phyloP scores from a whole-genome alignment of 2,329 filamentous ascomycete species.

The Fusarium nygamai region DNA sequence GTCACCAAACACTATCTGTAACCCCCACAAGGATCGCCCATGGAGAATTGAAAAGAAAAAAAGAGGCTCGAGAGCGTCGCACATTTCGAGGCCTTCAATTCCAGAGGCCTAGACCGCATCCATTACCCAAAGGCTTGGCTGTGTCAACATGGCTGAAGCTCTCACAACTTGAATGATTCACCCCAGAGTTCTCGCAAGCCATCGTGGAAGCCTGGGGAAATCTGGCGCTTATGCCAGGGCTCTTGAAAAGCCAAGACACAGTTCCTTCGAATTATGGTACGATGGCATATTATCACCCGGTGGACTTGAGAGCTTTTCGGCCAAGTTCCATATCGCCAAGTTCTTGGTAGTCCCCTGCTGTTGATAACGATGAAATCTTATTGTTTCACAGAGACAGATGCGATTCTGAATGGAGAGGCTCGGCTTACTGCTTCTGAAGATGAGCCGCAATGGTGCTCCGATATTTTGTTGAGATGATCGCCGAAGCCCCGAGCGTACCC shows the following conservation, averaged over 20 bases:
- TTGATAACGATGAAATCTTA: conserved; percentile 1
- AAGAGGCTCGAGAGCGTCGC: neutral
- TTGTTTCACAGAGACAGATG: neutral
- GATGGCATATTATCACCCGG: neutral
- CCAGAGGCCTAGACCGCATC: neutral
- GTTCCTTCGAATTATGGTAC: conserved; percentile 18
- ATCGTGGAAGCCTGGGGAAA: conserved; percentile 28
- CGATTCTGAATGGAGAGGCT: conserved; percentile 6
- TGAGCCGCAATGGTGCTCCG: conserved; percentile 14
- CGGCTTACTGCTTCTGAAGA: neutral
- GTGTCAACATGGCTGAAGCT: conserved; percentile 12
- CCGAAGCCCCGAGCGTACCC: conserved; percentile 17
- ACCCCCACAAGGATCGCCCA: conserved; percentile 26
- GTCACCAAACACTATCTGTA: neutral
- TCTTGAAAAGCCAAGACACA: conserved; percentile 11
- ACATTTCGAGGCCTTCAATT: conserved; percentile 16
- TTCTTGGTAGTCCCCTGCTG: conserved; percentile 3
- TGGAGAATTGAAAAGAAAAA: neutral
- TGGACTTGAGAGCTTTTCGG: conserved; percentile 23
- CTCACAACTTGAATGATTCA: conserved; percentile 2
- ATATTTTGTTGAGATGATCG: conserved; percentile 13
- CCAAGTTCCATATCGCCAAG: conserved; percentile 30
- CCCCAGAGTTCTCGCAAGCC: conserved; percentile 31
- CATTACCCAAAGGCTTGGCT: conserved; percentile 23
- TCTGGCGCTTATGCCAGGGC: conserved; percentile 23